Conservation (phyloP, 257 asterid genomes). For the Lithospermum erythrorhizon region DNA sequence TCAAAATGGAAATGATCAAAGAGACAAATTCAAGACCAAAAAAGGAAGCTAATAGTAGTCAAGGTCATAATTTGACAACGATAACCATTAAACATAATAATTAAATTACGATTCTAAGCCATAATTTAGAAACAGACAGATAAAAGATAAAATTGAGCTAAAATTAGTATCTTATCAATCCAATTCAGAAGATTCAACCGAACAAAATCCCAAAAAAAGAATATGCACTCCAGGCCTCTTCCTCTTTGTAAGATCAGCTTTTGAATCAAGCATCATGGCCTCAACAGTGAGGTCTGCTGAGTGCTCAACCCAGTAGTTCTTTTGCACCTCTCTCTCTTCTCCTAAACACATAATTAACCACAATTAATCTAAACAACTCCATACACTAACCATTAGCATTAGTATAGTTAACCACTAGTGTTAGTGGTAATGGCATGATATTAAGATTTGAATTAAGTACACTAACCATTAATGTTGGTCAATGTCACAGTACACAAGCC, state of each 20-base stretch:
- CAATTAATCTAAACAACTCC: neutral
- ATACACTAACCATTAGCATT: too few species aligned
- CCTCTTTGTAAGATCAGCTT: conserved; percentile 94
- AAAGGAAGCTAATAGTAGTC: neutral
- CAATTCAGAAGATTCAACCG: neutral
- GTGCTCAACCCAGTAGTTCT: conserved; percentile 88
- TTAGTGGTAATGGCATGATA: too few species aligned
- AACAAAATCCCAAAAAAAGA: neutral
- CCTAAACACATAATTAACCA: conserved; percentile 17
- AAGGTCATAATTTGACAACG: neutral
- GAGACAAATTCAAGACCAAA: neutral
- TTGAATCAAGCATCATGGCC: conserved; percentile 96
- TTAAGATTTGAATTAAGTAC: too few species aligned
- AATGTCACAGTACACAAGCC: too few species aligned
- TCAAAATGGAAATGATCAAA: neutral
- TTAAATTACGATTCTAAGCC: neutral
- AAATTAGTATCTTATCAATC: neutral
- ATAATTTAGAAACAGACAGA: too few species aligned
- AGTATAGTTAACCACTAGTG: too few species aligned
- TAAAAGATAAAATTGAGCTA: too few species aligned
- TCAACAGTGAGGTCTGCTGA: conserved; percentile 65
- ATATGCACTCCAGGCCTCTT: conserved; percentile 89
- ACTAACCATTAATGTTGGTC: too few species aligned
- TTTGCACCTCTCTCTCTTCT: conserved; percentile 80
- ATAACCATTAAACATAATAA: neutral